Conservation (phyloP, 2,329 filamentous ascomycete genomes). For the Rhynchosporium agropyri region DNA sequence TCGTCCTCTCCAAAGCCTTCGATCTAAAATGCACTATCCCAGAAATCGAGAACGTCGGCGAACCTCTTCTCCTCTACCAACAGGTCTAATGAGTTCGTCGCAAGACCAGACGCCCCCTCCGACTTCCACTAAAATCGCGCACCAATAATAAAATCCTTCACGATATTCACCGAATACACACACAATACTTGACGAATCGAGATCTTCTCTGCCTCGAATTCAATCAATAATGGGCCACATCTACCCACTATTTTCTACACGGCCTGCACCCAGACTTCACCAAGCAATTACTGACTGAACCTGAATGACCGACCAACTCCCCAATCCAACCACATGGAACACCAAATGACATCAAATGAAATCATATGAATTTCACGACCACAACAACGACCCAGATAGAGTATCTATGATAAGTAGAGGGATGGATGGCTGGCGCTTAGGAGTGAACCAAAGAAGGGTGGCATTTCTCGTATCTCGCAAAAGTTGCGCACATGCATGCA, state of each 20-base stretch:
- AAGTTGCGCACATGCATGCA: too few relatives aligned
- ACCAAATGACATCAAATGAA: too few relatives aligned
- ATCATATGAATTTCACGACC: conserved; percentile 4
- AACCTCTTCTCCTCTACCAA: conserved; percentile 91
- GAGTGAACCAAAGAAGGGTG: too few relatives aligned
- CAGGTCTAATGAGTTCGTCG: conserved; percentile 44
- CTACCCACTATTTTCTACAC: too few relatives aligned
- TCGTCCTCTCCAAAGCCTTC: conserved; percentile 97
- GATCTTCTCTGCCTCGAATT: background rate
- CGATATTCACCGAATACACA: conserved; percentile 1
- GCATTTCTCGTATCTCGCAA: too few relatives aligned
- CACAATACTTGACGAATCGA: background rate
- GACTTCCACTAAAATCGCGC: background rate
- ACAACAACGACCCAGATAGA: background rate
- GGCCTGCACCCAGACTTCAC: background rate
- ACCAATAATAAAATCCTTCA: conserved; percentile 2
- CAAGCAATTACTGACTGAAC: background rate
- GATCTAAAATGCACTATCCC: conserved; percentile 99
- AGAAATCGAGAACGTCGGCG: conserved; percentile 97
- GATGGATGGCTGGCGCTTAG: background rate
- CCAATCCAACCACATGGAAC: background rate
- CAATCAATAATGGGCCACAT: too few relatives aligned
- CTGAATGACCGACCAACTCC: background rate
- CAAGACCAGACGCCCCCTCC: background rate
- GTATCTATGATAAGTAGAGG: background rate